phyloP scores from a whole-genome alignment of 306 rosid genomes.

The Alnus rubra region DNA sequence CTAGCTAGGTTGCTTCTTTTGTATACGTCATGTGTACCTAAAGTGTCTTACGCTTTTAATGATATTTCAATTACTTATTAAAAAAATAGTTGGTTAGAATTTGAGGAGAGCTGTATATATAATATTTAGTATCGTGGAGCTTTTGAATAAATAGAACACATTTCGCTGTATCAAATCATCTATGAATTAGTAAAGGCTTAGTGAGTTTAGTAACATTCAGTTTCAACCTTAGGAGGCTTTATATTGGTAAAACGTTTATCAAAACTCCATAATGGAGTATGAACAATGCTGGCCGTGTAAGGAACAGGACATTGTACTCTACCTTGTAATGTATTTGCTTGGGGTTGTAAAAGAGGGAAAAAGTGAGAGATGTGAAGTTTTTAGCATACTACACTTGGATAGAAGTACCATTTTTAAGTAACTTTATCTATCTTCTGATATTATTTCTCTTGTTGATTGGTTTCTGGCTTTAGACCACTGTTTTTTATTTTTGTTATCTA shows the following conservation, averaged over 20 bases:
- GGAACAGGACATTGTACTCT: background rate
- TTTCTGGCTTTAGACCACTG: conserved; percentile 10
- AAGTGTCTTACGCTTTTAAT: no score
- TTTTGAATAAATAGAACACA: background rate
- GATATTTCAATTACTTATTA: no score
- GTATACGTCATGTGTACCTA: no score
- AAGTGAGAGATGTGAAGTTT: background rate
- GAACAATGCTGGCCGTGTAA: background rate
- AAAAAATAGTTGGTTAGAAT: background rate
- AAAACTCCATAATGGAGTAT: background rate
- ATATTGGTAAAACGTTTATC: background rate
- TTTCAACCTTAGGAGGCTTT: background rate
- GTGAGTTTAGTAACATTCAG: background rate
- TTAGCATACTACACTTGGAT: background rate
- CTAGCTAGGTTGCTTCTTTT: no score
- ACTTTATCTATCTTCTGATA: background rate
- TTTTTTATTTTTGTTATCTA: background rate
- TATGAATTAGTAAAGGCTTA: background rate
- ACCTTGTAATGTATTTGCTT: background rate
- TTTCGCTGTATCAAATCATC: background rate
- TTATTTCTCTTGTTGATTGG: background rate
- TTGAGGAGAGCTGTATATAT: background rate
- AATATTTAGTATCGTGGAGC: no score
- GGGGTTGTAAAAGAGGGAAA: conserved; percentile 7
- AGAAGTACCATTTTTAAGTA: background rate